phyloP scores from a whole-genome alignment of 768 basidiomycete species.

The Amanita pseudoporphyria region DNA sequence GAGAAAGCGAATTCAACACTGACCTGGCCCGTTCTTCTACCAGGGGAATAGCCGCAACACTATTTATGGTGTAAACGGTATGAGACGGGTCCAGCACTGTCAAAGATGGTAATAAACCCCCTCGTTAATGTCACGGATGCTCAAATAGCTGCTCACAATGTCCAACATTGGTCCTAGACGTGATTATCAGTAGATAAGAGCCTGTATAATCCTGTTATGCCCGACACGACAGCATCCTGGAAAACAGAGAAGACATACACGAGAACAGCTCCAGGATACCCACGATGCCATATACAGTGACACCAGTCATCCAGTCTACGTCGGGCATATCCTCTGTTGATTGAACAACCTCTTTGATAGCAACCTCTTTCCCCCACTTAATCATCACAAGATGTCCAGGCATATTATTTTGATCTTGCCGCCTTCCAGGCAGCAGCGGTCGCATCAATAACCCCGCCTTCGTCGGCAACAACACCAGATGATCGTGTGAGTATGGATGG shows the following conservation, averaged over 20 bases:
- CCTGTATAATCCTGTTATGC: slow-evolving; percentile 28
- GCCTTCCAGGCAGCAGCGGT: slow-evolving; percentile 33
- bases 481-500: slow-evolving; percentile 66
- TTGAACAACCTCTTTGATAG: slow-evolving; percentile 53
- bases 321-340: neutral
- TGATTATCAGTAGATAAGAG: slow-evolving; percentile 70
- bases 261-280: slow-evolving; percentile 67
- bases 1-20: slow-evolving; percentile 40
- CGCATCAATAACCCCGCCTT: slow-evolving; percentile 58
- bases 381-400: slow-evolving; percentile 34
- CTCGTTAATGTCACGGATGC: neutral
- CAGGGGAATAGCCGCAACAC: slow-evolving; percentile 66
- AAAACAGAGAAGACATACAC: slow-evolving; percentile 31
- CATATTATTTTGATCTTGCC: neutral
- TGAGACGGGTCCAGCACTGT: slow-evolving; percentile 58
- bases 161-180: slow-evolving; percentile 52
- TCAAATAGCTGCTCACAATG: slow-evolving; percentile 36
- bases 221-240: slow-evolving; percentile 4
- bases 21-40: slow-evolving; percentile 49
- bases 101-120: neutral
- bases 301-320: slow-evolving; percentile 42
- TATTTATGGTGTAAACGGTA: slow-evolving; percentile 58
- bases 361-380: slow-evolving; percentile 47
- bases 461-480: slow-evolving; percentile 53
- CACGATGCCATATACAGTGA: slow-evolving; percentile 66